These are phyloP conservation scores for Fusarium hainanense DNA, from an alignment of 2,329 filamentous ascomycete species.

Conservation along the genomic window DNA sequence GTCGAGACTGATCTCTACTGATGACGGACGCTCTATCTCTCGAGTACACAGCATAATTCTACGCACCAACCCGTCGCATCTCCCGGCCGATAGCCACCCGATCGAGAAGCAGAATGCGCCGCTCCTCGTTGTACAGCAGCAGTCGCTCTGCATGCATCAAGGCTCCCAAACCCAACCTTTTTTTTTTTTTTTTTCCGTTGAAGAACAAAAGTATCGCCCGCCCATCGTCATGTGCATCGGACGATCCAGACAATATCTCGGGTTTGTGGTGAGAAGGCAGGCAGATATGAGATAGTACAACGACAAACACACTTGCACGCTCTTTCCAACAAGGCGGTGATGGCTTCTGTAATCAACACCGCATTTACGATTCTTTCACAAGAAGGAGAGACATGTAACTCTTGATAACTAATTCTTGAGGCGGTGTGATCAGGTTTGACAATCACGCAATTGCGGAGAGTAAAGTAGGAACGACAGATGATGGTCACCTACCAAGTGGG, in stretches of 20 bases:
- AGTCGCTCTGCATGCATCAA: slow-evolving; percentile 16
- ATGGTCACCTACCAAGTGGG: neutral
- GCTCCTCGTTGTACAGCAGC: slow-evolving; percentile 32
- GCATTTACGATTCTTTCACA: slow-evolving; percentile 4
- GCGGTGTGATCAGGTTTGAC: slow-evolving; percentile 24
- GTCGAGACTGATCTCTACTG: slow-evolving; percentile 13
- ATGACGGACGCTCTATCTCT: neutral
- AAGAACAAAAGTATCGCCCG: slow-evolving; percentile 22
- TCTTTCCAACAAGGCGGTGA: slow-evolving; percentile 10
- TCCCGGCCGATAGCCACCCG: slow-evolving; percentile 3
- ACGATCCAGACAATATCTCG: slow-evolving; percentile 22
- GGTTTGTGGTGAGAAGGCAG: slow-evolving; percentile 27
- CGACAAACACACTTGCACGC: slow-evolving; percentile 18
- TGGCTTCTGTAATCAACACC: slow-evolving; percentile 4
- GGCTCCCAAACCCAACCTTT: neutral
- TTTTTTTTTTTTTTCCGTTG: neutral
- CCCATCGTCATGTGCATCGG: slow-evolving; percentile 23
- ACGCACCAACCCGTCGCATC: slow-evolving; percentile 8
- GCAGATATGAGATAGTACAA: slow-evolving; percentile 24
- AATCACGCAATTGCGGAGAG: neutral
- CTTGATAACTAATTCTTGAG: neutral
- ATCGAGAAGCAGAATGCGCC: slow-evolving; percentile 4
- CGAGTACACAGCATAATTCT: slow-evolving; percentile 14
- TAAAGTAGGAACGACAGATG: neutral
- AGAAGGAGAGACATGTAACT: neutral